Evolutionary conservation across 768 basidiomycete genomes (phyloP).

Genomic region (Kwoniella newhampshirensis): DNA sequence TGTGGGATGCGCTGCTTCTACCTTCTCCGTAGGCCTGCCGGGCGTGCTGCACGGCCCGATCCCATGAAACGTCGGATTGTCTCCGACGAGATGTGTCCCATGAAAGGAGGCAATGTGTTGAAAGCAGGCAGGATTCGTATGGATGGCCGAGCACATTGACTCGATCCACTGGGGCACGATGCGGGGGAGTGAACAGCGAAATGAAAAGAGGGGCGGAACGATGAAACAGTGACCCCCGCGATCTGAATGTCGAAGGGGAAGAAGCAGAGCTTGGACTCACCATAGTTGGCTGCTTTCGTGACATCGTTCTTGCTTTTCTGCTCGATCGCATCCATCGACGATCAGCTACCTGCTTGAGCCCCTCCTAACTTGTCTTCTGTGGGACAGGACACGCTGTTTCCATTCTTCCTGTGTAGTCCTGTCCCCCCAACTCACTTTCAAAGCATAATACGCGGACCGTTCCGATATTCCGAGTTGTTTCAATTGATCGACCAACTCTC

Average conservation of each 20-base stretch:
- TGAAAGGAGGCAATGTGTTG: too few species aligned
- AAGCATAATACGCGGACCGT: slow-evolving; percentile 43
- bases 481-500: slow-evolving; percentile 35
- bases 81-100: too few species aligned
- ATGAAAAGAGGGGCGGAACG: neutral
- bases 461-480: slow-evolving; percentile 45
- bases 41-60: too few species aligned
- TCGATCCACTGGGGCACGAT: too few species aligned
- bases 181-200: neutral
- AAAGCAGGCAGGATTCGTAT: too few species aligned
- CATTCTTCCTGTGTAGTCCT: neutral
- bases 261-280: slow-evolving; percentile 36
- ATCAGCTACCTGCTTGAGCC: neutral
- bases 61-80: too few species aligned
- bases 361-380: neutral
- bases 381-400: too few species aligned
- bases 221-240: neutral
- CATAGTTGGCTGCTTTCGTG: slow-evolving; percentile 49
- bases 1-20: too few species aligned
- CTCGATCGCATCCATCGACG: neutral
- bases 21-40: too few species aligned
- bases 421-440: slow-evolving; percentile 34
- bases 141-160: too few species aligned
- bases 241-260: neutral
- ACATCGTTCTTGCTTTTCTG: slow-evolving; percentile 46